Evolutionary conservation across 2,329 filamentous ascomycete genomes (phyloP).

Genomic region (Fusarium sp.): DNA sequence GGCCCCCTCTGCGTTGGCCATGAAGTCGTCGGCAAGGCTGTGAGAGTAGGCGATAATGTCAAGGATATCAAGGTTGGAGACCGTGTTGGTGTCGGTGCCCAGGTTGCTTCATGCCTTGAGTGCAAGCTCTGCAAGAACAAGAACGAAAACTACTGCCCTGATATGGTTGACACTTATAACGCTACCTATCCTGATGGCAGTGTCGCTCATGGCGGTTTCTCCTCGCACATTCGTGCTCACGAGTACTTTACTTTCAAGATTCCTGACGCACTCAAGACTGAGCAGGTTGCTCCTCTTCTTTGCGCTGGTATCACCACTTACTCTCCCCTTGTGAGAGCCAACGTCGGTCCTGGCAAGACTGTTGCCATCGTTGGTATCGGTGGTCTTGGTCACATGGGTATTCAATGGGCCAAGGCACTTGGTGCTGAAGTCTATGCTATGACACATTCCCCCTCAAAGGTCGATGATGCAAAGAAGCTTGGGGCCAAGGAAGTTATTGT

Average conservation of each 20-base stretch:
- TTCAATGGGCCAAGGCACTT: conserved; percentile 78
- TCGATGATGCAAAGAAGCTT: conserved; percentile 70
- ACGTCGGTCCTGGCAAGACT: conserved; percentile 76
- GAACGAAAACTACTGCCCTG: conserved; percentile 73
- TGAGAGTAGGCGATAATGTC: conserved; percentile 65
- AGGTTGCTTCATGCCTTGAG: conserved; percentile 42
- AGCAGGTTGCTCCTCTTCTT: conserved; percentile 75
- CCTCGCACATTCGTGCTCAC: conserved; percentile 63
- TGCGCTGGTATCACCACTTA: conserved; percentile 84
- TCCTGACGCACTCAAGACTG: conserved; percentile 64
- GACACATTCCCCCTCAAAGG: conserved; percentile 71
- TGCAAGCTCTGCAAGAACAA: conserved; percentile 61
- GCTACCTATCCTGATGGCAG: conserved; percentile 69
- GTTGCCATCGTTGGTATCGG: conserved; percentile 79
- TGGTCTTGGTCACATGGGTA: conserved; percentile 79
- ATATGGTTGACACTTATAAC: conserved; percentile 69
- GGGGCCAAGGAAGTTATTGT: conserved; percentile 70
- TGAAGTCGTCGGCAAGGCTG: conserved; percentile 72
- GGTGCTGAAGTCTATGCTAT: conserved; percentile 76
- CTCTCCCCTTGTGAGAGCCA: conserved; percentile 75
- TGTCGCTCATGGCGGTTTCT: conserved; percentile 74
- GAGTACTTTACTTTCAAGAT: conserved; percentile 72
- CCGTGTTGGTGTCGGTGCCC: conserved; percentile 63
- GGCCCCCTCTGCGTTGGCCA: conserved; percentile 71
- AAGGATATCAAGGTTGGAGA: conserved; percentile 71